Evolutionary conservation across 169 alveolate genomes (phyloP).

Genomic region (Plasmodium berghei): DNA sequence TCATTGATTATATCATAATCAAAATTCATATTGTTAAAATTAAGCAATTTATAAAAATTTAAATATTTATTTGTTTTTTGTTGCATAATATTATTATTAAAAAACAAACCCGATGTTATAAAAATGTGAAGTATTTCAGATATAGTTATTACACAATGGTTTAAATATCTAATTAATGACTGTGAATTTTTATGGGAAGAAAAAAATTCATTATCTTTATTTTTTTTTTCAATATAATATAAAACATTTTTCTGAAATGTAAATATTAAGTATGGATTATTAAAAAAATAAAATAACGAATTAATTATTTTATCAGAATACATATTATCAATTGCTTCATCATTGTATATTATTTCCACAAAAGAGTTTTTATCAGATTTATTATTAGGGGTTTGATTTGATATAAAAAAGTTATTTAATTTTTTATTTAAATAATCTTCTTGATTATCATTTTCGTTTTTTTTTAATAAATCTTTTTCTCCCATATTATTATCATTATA

Average conservation of each 20-base stretch:
- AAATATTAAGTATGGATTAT: slow-evolving; percentile 58
- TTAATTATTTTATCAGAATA: slow-evolving; percentile 64
- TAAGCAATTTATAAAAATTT: slow-evolving; percentile 47
- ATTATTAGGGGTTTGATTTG: slow-evolving; percentile 16
- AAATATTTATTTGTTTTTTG: slow-evolving; percentile 45
- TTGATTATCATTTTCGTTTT: slow-evolving; percentile 10
- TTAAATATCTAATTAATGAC: slow-evolving; percentile 46
- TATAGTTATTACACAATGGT: slow-evolving; percentile 41
- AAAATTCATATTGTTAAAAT: slow-evolving; percentile 20
- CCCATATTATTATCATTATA: background rate
- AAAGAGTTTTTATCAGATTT: slow-evolving; percentile 39
- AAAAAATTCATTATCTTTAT: slow-evolving; percentile 39
- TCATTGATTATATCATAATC: background rate
- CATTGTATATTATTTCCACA: slow-evolving; percentile 43
- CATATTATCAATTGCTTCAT: slow-evolving; percentile 17
- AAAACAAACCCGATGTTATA: slow-evolving; percentile 41
- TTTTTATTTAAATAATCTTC: slow-evolving; percentile 68
- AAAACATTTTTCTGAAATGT: slow-evolving; percentile 64
- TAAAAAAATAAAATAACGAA: slow-evolving; percentile 64
- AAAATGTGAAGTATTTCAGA: slow-evolving; percentile 40
- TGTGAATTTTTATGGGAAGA: slow-evolving; percentile 21
- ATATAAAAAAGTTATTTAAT: slow-evolving; percentile 50
- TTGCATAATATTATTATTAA: slow-evolving; percentile 44
- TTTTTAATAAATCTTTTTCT: background rate
- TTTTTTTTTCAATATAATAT: slow-evolving; percentile 60